A percentile compares a stretch with the other conserved stretches of the same genome.
Evolutionary conservation across 1,284 basidiomycete genomes (phyloP).

Genomic region (Pisolithus thermaeus): DNA sequence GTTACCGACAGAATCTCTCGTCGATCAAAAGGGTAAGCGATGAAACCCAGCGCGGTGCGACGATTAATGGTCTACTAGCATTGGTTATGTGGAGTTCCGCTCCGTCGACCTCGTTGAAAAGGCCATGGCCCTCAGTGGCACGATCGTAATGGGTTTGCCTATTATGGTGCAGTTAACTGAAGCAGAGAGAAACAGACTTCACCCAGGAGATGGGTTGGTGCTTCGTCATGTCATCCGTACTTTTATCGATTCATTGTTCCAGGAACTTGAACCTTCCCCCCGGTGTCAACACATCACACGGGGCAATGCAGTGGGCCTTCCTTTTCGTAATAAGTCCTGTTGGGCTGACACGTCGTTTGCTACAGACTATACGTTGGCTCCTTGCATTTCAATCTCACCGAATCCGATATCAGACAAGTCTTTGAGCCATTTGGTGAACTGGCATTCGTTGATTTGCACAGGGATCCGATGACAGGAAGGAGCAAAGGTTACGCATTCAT

Average conservation of each 20-base stretch:
- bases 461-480: slow-evolving; percentile 86
- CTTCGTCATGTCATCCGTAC: slow-evolving; percentile 5
- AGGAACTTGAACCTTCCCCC: slow-evolving; percentile 76
- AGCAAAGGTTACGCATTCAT: slow-evolving; percentile 99
- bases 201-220: slow-evolving; percentile 74
- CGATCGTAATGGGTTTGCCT: slow-evolving; percentile 95
- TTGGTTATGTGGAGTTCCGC: slow-evolving; percentile 96
- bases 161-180: slow-evolving; percentile 96
- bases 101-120: slow-evolving; percentile 86
- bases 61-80: slow-evolving; percentile 39
- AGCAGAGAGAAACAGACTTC: slow-evolving; percentile 88
- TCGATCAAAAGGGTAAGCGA: slow-evolving; percentile 86
- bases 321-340: slow-evolving; percentile 10
- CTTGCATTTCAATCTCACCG: slow-evolving; percentile 92
- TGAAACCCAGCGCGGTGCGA: not conserved
- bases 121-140: slow-evolving; percentile 86
- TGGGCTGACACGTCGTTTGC: slow-evolving; percentile 14
- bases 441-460: slow-evolving; percentile 96
- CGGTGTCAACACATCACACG: slow-evolving; percentile 66
- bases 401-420: slow-evolving; percentile 95
- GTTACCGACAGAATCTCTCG: slow-evolving; percentile 91
- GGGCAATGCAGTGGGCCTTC: slow-evolving; percentile 67
- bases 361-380: slow-evolving; percentile 92
- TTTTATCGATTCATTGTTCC: slow-evolving; percentile 14
- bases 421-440: slow-evolving; percentile 98